Evolutionary conservation across 495 filamentous ascomycete species (phyloP), one percentile per base, ranked within the genome.

Genomic region (Umbilicaria muhlenbergii): DNA sequence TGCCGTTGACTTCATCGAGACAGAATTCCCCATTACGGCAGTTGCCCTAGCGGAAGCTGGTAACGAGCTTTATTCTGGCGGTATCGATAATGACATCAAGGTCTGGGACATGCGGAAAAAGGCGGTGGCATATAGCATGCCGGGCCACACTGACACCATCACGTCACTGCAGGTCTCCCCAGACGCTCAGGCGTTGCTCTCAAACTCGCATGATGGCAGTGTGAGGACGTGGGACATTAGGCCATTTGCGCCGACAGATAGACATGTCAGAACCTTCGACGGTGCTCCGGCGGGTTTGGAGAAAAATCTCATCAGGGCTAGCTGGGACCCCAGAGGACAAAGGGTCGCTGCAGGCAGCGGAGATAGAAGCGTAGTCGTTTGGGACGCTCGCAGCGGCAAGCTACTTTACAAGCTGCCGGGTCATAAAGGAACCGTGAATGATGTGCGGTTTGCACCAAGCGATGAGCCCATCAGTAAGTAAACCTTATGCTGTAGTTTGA

Each of bases 71-170:
- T 99, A 87, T 58, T 87, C 81, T 14, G 91, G 91, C 32, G 83
- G 87, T 10, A 95, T 99, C 44, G 91, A 96, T 58, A 94, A 95
- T 51, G 86, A 92, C 45, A 93, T 99, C 57, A 87, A 92, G 56
- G 84, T 91, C 6, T 99, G 89, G 86, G 92, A 99, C 63, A 60
- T 95, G 46, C 78, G 92, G 49, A 95, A 94, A 64, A 85, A 88
- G 57, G 75, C 76, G 0, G 73, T 94, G 1, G 75, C 82, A 8
- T 94, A 94, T 56, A 78, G 83, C 2, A 80, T 99, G 73, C 52
- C 81, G 8, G 91, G 92, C 2, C 91, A 99, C 56, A 80, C 72
- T 28, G 91, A 99, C 53, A 96, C 88, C 1, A 68, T 99, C 46
- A 93, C 89, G 3, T 91, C 88, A 24, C 71, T 99, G 16, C 65